These are phyloP conservation scores for Cercospora canescens DNA, from an alignment of 2,329 filamentous ascomycete genomes.

Conservation along the genomic window DNA sequence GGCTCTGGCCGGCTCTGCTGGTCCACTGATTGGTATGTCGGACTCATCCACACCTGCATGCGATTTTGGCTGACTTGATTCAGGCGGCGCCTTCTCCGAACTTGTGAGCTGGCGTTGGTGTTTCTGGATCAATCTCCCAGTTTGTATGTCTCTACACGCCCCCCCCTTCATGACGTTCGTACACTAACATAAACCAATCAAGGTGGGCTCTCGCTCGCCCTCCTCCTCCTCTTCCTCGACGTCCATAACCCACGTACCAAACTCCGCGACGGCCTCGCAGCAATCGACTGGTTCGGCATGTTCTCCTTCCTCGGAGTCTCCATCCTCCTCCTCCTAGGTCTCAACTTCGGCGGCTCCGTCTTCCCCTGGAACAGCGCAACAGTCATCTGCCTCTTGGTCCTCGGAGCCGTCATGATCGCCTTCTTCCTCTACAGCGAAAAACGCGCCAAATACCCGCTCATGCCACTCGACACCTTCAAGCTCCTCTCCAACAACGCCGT, in stretches of 20 bases:
- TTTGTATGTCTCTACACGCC: no score
- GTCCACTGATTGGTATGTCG: constrained; percentile 55
- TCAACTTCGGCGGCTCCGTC: constrained; percentile 55
- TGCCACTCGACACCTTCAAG: constrained; percentile 64
- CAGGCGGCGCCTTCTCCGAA: neutral
- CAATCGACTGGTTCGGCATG: constrained; percentile 50
- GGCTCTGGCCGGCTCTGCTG: constrained; percentile 55
- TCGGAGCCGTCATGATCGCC: constrained; percentile 50
- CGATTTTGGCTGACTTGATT: constrained; percentile 41
- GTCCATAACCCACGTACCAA: constrained; percentile 57
- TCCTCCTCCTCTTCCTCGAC: constrained; percentile 55
- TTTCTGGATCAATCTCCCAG: constrained; percentile 58
- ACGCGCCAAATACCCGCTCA: constrained; percentile 66
- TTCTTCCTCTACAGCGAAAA: constrained; percentile 63
- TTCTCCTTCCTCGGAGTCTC: constrained; percentile 32
- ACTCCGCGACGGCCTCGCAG: constrained; percentile 49
- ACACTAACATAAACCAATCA: no score
- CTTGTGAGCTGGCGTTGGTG: neutral
- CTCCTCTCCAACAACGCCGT: constrained; percentile 58
- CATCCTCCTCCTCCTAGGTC: constrained; percentile 62
- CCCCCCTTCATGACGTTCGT: no score
- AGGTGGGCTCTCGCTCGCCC: constrained; percentile 46
- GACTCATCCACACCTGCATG: constrained; percentile 42
- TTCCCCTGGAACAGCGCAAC: constrained; percentile 57
- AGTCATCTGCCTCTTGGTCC: constrained; percentile 56